phyloP scores from a whole-genome alignment of 129 eudicot genomes.

The Chrysanthemum makinoi region DNA sequence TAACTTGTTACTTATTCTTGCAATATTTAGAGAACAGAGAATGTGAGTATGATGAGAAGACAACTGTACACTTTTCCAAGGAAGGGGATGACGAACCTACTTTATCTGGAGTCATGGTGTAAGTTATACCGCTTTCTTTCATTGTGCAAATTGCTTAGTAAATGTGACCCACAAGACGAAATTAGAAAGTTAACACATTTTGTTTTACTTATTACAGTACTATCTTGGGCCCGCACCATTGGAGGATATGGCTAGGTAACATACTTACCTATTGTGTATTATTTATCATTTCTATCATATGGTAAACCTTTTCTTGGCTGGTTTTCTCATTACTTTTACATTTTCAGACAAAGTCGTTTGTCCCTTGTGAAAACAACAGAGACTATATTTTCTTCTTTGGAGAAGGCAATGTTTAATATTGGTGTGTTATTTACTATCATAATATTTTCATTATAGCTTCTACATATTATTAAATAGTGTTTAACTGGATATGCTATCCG shows the following conservation, averaged over 20 bases:
- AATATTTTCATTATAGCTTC: background rate
- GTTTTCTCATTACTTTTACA: background rate
- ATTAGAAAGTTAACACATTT: background rate
- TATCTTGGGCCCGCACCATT: constrained; percentile 95
- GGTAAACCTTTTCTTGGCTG: background rate
- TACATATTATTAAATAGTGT: background rate
- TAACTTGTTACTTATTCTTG: background rate
- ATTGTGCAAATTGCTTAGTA: background rate
- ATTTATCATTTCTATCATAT: background rate
- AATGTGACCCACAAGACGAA: background rate
- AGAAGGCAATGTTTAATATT: constrained; percentile 84
- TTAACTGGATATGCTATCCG: too few species aligned
- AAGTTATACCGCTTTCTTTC: constrained; percentile 21
- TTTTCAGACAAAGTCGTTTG: constrained; percentile 79
- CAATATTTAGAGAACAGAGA: constrained; percentile 85
- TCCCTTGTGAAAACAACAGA: constrained; percentile 93
- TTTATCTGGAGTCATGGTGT: constrained; percentile 80
- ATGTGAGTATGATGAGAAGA: constrained; percentile 87
- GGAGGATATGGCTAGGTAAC: constrained; percentile 88
- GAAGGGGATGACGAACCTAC: constrained; percentile 66
- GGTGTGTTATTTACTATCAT: constrained; percentile 38
- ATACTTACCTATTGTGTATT: background rate
- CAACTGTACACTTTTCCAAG: constrained; percentile 73
- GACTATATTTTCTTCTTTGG: constrained; percentile 79
- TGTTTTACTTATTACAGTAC: constrained; percentile 45